Evolutionary conservation across 148 eudicot species (phyloP).

Genomic region (Rhododendron mucronatum): DNA sequence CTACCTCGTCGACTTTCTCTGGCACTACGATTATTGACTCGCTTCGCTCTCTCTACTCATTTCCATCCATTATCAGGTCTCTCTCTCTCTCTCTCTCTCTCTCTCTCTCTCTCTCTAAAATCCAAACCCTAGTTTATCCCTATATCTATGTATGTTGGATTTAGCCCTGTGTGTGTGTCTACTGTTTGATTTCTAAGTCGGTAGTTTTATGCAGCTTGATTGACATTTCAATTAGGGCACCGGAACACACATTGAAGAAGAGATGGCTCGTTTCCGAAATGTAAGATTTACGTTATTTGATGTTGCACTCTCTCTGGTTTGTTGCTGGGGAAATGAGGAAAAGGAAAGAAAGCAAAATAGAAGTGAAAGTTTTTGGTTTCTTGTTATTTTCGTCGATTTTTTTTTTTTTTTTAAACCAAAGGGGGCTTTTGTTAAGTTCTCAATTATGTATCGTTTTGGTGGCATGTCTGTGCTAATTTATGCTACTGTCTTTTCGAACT

Average conservation of each 20-base stretch:
- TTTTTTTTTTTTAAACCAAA: background rate
- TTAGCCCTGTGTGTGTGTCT: too few relatives aligned
- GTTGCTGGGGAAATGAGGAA: background rate
- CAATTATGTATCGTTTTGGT: background rate
- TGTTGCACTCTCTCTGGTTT: background rate
- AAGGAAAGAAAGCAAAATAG: background rate
- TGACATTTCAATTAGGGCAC: background rate
- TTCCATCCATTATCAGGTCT: too few relatives aligned
- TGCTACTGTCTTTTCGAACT: background rate
- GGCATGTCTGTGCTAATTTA: background rate
- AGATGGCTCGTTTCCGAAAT: conserved; percentile 37
- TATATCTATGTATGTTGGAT: too few relatives aligned
- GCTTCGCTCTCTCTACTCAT: too few relatives aligned
- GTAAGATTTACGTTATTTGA: conserved; percentile 16
- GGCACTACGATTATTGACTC: too few relatives aligned
- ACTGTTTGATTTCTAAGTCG: background rate
- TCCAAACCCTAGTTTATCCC: too few relatives aligned
- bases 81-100: too few relatives aligned
- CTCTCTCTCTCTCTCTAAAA: too few relatives aligned
- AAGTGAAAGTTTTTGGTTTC: background rate
- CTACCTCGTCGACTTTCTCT: too few relatives aligned
- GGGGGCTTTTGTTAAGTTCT: background rate
- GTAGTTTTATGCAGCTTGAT: background rate
- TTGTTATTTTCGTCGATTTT: background rate
- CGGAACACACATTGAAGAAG: background rate